phyloP scores from a whole-genome alignment of 2,329 filamentous ascomycete genomes.

The Cercospora sp. region DNA sequence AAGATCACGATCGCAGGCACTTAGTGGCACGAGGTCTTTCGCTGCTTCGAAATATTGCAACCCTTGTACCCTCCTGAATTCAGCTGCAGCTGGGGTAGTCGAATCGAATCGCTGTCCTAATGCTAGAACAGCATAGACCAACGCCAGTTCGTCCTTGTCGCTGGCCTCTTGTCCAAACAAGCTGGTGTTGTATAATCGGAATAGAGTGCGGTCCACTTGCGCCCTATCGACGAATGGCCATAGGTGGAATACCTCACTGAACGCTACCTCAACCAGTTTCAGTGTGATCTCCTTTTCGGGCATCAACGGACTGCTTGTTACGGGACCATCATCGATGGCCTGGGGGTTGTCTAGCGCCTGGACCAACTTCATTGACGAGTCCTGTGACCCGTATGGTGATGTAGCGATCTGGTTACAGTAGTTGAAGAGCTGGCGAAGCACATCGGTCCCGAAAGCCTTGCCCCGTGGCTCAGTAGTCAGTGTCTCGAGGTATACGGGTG shows the following conservation, averaged over 20 bases:
- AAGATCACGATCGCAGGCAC: slow-evolving; percentile 24
- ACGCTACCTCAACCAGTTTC: slow-evolving; percentile 18
- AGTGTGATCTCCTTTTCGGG: slow-evolving; percentile 15
- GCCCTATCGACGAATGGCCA: slow-evolving; percentile 25
- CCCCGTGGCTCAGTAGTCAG: slow-evolving; percentile 25
- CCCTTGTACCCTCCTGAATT: slow-evolving; percentile 11
- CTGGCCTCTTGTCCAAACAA: slow-evolving; percentile 21
- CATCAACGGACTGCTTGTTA: slow-evolving; percentile 14
- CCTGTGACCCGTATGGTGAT: not conserved
- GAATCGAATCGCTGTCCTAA: slow-evolving; percentile 25
- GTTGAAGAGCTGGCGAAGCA: slow-evolving; percentile 25
- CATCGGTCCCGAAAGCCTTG: slow-evolving; percentile 23
- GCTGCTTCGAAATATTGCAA: slow-evolving; percentile 23
- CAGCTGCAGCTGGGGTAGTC: slow-evolving; percentile 2
- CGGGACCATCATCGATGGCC: slow-evolving; percentile 6
- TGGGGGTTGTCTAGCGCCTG: slow-evolving; percentile 23
- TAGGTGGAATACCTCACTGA: slow-evolving; percentile 22
- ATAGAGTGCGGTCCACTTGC: slow-evolving; percentile 20
- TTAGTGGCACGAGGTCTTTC: slow-evolving; percentile 19
- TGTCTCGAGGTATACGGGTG: slow-evolving; percentile 10
- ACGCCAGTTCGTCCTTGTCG: slow-evolving; percentile 24
- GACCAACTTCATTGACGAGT: slow-evolving; percentile 21
- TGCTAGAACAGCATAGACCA: slow-evolving; percentile 24
- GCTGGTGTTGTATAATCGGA: slow-evolving; percentile 21
- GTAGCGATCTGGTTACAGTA: slow-evolving; percentile 15